phyloP scores from a whole-genome alignment of 768 basidiomycete species.

The Lactarius psammicola region DNA sequence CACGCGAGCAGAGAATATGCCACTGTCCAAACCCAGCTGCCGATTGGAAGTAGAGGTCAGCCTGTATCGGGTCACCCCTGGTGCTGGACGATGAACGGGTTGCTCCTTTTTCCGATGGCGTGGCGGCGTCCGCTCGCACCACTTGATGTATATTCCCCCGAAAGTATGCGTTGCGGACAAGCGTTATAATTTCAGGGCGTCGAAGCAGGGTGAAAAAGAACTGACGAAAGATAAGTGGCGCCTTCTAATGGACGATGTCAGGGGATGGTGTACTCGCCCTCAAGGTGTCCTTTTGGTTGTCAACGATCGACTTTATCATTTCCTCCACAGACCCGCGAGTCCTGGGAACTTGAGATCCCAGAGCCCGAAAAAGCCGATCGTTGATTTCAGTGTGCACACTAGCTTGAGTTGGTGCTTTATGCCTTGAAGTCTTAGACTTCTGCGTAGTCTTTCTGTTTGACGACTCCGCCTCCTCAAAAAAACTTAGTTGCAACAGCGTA shows the following conservation, averaged over 20 bases:
- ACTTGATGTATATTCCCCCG: slow-evolving; percentile 15
- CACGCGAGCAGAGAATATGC: slow-evolving; percentile 8
- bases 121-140: background rate
- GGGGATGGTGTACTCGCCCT: background rate
- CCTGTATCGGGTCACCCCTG: slow-evolving; percentile 1
- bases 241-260: background rate
- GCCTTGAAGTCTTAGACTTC: background rate
- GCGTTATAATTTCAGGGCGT: background rate
- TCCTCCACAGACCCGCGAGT: slow-evolving; percentile 5
- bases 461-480: slow-evolving; percentile 5
- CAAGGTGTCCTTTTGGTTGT: background rate
- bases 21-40: slow-evolving; percentile 16
- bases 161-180: slow-evolving; percentile 13
- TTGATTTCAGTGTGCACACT: slow-evolving; percentile 1
- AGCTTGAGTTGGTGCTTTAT: background rate
- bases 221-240: background rate
- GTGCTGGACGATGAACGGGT: background rate
- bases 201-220: background rate
- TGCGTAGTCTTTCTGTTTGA: slow-evolving; percentile 4
- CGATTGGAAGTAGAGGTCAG: slow-evolving; percentile 19
- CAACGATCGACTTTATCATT: background rate
- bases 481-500: background rate
- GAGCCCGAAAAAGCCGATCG: slow-evolving; percentile 6
- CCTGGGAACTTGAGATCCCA: slow-evolving; percentile 5
- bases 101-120: background rate